Evolutionary conservation across 2,329 filamentous ascomycete genomes (phyloP).

Genomic region (Aspergillus hortae): DNA sequence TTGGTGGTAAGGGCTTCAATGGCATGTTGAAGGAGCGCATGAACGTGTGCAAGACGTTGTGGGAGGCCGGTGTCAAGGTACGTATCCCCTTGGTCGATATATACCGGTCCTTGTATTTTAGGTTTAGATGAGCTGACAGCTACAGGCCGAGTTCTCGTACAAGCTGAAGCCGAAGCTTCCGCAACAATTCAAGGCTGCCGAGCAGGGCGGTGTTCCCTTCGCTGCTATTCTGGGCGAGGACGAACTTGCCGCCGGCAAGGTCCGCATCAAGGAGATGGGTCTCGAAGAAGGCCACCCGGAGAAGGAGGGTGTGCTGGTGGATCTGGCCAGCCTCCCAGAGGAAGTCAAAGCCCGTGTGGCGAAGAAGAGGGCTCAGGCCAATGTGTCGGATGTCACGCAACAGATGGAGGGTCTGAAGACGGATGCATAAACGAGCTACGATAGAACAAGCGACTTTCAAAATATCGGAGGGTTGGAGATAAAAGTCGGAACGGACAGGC

Average conservation of each 20-base stretch:
- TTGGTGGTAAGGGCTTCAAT: conserved; percentile 80
- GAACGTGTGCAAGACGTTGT: conserved; percentile 69
- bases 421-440: background rate
- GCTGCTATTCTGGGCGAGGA: conserved; percentile 89
- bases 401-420: background rate
- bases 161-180: conserved; percentile 88
- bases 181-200: conserved; percentile 87
- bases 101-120: background rate
- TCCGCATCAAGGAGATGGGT: conserved; percentile 83
- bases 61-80: conserved; percentile 84
- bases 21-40: conserved; percentile 82
- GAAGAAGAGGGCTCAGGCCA: background rate
- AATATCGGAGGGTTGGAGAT: background rate
- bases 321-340: conserved; percentile 41
- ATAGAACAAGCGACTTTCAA: background rate
- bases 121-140: conserved; percentile 16
- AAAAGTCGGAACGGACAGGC: background rate
- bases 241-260: conserved; percentile 76
- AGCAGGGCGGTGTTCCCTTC: conserved; percentile 74
- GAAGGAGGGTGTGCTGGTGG: conserved; percentile 79
- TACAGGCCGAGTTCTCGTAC: conserved; percentile 75
- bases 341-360: conserved; percentile 18
- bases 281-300: conserved; percentile 78
- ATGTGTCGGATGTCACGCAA: background rate
- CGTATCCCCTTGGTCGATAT: conserved; percentile 10